Conservation (phyloP, 2,329 filamentous ascomycete species). For the Mycosphaerella sp. region DNA sequence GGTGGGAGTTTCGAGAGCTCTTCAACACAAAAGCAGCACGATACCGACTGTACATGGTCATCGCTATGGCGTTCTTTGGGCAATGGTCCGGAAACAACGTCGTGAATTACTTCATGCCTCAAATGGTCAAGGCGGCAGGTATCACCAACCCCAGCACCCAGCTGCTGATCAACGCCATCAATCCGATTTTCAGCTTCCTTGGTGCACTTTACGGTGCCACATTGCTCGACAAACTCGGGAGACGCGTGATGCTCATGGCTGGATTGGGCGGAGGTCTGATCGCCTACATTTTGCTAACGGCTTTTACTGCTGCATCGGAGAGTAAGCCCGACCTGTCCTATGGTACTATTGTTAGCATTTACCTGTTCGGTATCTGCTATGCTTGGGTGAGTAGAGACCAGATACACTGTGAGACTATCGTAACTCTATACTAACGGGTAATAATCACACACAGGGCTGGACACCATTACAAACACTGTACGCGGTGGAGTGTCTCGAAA, state of each 20-base stretch:
- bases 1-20: slow-evolving; percentile 39
- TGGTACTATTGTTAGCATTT: slow-evolving; percentile 38
- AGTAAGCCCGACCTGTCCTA: slow-evolving; percentile 29
- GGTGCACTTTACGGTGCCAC: slow-evolving; percentile 38
- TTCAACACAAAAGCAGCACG: slow-evolving; percentile 48
- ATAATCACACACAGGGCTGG: slow-evolving; percentile 26
- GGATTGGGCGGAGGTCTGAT: slow-evolving; percentile 34
- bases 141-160: slow-evolving; percentile 35
- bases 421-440: background rate
- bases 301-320: slow-evolving; percentile 30
- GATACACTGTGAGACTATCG: background rate
- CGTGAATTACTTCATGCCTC: slow-evolving; percentile 33
- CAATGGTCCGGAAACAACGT: slow-evolving; percentile 40
- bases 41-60: slow-evolving; percentile 39
- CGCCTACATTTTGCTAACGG: slow-evolving; percentile 35
- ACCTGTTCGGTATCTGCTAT: slow-evolving; percentile 39
- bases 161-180: slow-evolving; percentile 39
- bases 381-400: slow-evolving; percentile 23
- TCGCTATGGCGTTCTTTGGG: slow-evolving; percentile 40
- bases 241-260: slow-evolving; percentile 35
- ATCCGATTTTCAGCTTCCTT: slow-evolving; percentile 36
- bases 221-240: slow-evolving; percentile 22
- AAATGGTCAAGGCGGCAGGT: slow-evolving; percentile 36
- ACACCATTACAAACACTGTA: slow-evolving; percentile 39
- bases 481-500: slow-evolving; percentile 37